These are phyloP conservation scores for Malassezia caprae DNA, from an alignment of 1,284 basidiomycete species.

Conservation along the genomic window DNA sequence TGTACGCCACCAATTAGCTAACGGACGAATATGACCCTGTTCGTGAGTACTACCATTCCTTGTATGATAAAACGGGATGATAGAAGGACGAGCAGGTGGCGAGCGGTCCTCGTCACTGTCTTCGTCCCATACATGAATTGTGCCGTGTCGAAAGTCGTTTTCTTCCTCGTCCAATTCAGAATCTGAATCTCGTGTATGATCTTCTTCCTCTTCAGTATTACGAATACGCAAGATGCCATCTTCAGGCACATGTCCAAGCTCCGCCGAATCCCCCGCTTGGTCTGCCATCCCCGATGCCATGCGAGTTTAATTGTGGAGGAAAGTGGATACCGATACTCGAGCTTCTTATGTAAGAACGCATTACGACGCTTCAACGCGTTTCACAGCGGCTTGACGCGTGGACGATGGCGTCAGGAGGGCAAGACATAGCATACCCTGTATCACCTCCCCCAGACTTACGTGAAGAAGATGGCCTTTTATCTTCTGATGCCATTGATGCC, in stretches of 20 bases:
- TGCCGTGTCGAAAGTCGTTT: neutral
- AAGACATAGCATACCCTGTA: constrained; percentile 6
- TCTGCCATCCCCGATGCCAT: neutral
- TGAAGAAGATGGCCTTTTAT: neutral
- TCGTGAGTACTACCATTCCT: neutral
- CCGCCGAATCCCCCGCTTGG: neutral
- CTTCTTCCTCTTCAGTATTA: neutral
- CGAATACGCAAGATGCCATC: neutral
- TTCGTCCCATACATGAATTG: constrained; percentile 16
- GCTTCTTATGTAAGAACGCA: neutral
- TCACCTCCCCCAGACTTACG: neutral
- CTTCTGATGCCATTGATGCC: neutral
- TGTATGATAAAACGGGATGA: neutral
- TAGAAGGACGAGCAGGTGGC: neutral
- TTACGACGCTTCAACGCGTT: neutral
- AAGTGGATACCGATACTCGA: neutral
- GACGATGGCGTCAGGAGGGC: neutral
- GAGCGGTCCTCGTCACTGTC: constrained; percentile 12
- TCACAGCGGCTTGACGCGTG: neutral
- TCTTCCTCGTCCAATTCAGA: neutral
- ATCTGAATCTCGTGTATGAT: neutral
- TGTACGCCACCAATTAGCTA: constrained; percentile 21
- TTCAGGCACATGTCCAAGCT: neutral
- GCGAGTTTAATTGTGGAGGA: neutral
- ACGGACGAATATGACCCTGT: neutral